A percentile compares a stretch with the other conserved stretches of the same genome.
Conservation (phyloP, 2,329 filamentous ascomycete genomes). For the Xylariomycetidae sp. region DNA sequence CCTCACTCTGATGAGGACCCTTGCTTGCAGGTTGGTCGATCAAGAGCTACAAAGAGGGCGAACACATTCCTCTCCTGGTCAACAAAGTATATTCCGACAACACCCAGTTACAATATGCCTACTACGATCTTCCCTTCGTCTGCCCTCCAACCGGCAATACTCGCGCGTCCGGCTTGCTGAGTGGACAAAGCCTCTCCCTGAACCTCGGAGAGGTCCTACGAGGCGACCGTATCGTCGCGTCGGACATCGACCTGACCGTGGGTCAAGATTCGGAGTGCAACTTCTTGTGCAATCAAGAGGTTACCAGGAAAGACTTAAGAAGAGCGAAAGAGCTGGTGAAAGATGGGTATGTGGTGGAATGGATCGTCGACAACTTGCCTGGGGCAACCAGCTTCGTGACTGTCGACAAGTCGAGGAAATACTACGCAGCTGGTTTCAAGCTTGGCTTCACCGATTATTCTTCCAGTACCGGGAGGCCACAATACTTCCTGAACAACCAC, state of each 20-base stretch:
- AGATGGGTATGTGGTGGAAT: conserved; percentile 80
- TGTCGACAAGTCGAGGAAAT: conserved; percentile 76
- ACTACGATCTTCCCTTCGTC: conserved; percentile 81
- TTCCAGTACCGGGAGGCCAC: conserved; percentile 50
- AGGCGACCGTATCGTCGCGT: conserved; percentile 77
- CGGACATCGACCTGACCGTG: conserved; percentile 77
- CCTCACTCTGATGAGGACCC: not conserved
- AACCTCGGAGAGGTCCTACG: conserved; percentile 85
- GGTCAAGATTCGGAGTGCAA: conserved; percentile 67
- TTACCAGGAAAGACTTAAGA: conserved; percentile 58
- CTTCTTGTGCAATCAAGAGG: conserved; percentile 63
- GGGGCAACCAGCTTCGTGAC: conserved; percentile 86
- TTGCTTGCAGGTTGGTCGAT: conserved; percentile 64
- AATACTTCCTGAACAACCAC: conserved; percentile 81
- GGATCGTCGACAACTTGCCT: conserved; percentile 89
- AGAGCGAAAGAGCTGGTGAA: conserved; percentile 66
- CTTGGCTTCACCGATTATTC: conserved; percentile 69
- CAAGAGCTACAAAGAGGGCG: conserved; percentile 69
- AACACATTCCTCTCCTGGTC: conserved; percentile 76
- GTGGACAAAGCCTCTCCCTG: conserved; percentile 70
- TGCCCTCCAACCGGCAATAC: conserved; percentile 69
- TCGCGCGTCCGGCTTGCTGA: conserved; percentile 62
- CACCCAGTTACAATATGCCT: conserved; percentile 86
- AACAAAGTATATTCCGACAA: conserved; percentile 91
- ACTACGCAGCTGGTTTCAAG: conserved; percentile 88